Evolutionary conservation across 2,329 filamentous ascomycete species (phyloP), one percentile per base, ranked within the genome.

Genomic region (Phialocephala subalpina): DNA sequence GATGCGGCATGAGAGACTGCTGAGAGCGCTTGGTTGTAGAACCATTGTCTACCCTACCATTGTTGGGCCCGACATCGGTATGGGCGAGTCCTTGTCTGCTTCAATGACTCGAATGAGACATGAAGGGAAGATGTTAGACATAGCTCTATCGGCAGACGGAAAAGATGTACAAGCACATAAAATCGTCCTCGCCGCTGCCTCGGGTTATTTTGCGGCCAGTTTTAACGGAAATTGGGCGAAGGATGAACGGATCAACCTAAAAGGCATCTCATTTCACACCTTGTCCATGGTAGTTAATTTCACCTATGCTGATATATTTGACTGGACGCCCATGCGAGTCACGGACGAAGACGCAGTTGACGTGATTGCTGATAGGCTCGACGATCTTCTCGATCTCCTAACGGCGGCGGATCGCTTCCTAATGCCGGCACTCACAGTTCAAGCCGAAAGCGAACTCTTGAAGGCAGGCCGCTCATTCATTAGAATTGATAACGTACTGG

Each of bases 401-500:
- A 67, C 69, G 52, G 73, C 71, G 2, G 70, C 73, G 1, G 66
- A 73, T 38, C 73, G 64, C 29, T 74, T 69, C 68, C 6, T 66
- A 4, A 72, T 74, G 35, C 52, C 61, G 0, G 57, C 67, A 0
- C 47, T 74, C 52, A 65, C 61, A 11, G 66, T 65, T 33, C 52
- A 71, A 55, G 67, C 69, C 2, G 71, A 75, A 63, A 45, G 53
- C 2, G 71, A 62, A 61, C 69, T 73, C 20, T 18, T 75, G 8
- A 52, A 35, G 7, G 66, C 67, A 45, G 64, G 58, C 0, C 69
- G 53, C 33, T 1, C 27, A 1, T 70, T 73, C 40, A 64, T 74
- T 7, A 69, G 69, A 8, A 29, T 75, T 29, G 62, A 71, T 1
- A 74, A 74, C 45, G 70, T 71, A 14, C 16, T 59, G 1, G 59